Base-by-base conservation (phyloP, 345 rosid genomes). In the Pistacia atlantica region DNA sequence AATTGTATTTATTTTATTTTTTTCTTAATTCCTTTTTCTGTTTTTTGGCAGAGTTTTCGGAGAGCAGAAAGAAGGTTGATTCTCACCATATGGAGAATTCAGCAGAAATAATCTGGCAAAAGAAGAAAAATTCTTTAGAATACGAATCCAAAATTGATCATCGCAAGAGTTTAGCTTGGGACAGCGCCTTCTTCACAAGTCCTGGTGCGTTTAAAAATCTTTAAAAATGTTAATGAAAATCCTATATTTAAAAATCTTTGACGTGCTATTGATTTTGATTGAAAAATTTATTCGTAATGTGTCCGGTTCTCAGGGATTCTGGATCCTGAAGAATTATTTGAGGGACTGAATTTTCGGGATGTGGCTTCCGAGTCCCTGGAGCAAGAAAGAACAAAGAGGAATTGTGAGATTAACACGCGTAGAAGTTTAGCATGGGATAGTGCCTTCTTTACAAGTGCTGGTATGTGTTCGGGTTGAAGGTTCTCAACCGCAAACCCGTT, bases 151-250 rank as follows among this genome's bases (percentile, higher is more conserved):
- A 63, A 62, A 74, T 61, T 67, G 82, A 83, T 64, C 78, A 78
- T 69, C 90, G 97, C 75, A 77, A 81, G 79, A 90, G 97, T 85
- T 80, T 92, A 72, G 95, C 93, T 5, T 92, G 97, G 97, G 89
- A 90, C 76, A 84, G 79, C 62, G 92, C 92, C 12, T 92, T 92
- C 65, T 89, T 85, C 84, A 86, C 91, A 0, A 88, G 84, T 74
- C 90, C 93, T 69, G 94, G 92, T 87, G 69, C 25, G 67, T 57
- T 67, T 17, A 8, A 71, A 51, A 49, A 72, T 17, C 54, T 25
- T 25, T 25, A 25, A 25, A 25, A 25, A 25, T 25, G 25, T 25
- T 25, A 25, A 25, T 25, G 25, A 25, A 25, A 25, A 25, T 25
- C 25, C 25, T 25, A 25, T 25, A 25, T 25, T 22, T 25, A 25